Evolutionary conservation across 768 basidiomycete genomes (phyloP).

Genomic region (Terana coerulea): DNA sequence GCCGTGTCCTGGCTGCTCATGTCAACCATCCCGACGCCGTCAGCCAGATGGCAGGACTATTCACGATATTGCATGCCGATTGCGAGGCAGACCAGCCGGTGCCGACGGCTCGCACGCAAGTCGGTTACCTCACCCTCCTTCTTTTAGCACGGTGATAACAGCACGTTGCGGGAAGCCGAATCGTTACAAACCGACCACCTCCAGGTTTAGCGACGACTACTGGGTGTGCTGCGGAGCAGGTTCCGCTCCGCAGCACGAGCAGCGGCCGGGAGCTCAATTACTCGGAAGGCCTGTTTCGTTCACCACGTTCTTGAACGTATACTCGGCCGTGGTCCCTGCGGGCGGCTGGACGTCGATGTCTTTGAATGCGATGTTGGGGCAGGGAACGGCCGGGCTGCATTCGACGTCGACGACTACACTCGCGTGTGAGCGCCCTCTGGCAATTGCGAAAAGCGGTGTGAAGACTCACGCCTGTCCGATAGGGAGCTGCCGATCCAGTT

Average conservation of each 20-base stretch:
- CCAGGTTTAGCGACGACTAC: no score
- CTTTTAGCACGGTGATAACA: no score
- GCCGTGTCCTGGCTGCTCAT: neutral
- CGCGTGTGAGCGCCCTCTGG: neutral
- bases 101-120: neutral
- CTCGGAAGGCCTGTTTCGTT: conserved; percentile 28
- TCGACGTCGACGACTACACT: conserved; percentile 48
- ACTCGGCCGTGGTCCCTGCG: conserved; percentile 30
- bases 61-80: neutral
- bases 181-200: no score
- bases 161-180: neutral
- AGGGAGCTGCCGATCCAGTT: conserved; percentile 45
- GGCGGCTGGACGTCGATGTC: conserved; percentile 35
- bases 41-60: neutral
- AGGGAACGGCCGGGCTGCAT: conserved; percentile 47
- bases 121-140: conserved; percentile 1
- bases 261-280: conserved; percentile 1
- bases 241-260: no score
- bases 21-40: neutral
- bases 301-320: conserved; percentile 46
- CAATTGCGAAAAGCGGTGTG: neutral
- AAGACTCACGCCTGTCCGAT: conserved; percentile 16
- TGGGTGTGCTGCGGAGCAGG: no score
- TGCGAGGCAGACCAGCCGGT: neutral
- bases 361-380: conserved; percentile 39